These are phyloP conservation scores for Metarhizium guizhouense DNA, from an alignment of 2,329 filamentous ascomycete genomes.

Conservation along the genomic window DNA sequence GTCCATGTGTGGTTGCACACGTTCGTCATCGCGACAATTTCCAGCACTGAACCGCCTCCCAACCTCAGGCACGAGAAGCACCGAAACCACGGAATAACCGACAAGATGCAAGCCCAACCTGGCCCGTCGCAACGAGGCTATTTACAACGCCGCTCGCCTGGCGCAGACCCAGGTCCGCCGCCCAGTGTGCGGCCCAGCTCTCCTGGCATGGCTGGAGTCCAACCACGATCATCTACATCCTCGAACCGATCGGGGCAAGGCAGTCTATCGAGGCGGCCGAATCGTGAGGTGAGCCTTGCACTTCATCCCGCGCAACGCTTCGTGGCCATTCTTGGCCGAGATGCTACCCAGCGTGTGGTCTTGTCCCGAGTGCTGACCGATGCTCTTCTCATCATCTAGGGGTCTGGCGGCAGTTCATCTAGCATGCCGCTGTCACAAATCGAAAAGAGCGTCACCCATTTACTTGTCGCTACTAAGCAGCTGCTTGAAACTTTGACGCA, in stretches of 20 bases:
- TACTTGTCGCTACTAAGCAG: constrained; percentile 95
- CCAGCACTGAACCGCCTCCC: not conserved
- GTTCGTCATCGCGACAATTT: not conserved
- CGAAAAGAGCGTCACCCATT: constrained; percentile 96
- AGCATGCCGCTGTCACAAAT: constrained; percentile 84
- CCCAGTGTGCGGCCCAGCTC: constrained; percentile 52
- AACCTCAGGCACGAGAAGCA: not conserved
- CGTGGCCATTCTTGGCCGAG: not conserved
- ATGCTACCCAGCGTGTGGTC: not conserved
- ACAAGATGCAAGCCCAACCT: constrained; percentile 38
- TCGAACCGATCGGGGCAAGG: constrained; percentile 54
- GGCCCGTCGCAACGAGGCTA: constrained; percentile 39
- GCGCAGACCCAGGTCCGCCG: constrained; percentile 49
- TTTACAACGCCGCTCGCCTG: constrained; percentile 55
- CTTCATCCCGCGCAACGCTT: not conserved
- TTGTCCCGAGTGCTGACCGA: not conserved
- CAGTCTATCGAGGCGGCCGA: constrained; percentile 20
- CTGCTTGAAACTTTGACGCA: constrained; percentile 93
- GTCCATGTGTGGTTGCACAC: not conserved
- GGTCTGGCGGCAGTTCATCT: constrained; percentile 52
- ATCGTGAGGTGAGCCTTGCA: constrained; percentile 23
- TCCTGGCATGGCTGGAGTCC: constrained; percentile 45
- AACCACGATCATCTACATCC: constrained; percentile 54
- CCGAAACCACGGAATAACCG: not conserved
- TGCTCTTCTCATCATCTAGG: constrained; percentile 15